Evolutionary conservation across 768 basidiomycete species (phyloP).

Genomic region (Mycena leptocephala): DNA sequence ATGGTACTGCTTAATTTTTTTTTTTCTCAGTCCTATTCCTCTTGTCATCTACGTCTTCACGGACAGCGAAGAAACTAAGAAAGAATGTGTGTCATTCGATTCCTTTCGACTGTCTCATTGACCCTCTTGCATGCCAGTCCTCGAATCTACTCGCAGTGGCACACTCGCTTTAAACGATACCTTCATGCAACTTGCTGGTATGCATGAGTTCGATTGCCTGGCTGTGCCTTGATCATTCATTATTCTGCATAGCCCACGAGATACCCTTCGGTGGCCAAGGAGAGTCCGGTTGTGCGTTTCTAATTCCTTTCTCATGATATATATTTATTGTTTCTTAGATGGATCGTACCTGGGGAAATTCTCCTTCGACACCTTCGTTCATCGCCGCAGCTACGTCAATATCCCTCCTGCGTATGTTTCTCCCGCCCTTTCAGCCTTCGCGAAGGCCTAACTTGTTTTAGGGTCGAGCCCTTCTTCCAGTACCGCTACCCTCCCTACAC

Average conservation of each 20-base stretch:
- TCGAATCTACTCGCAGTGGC: neutral
- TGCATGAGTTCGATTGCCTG: neutral
- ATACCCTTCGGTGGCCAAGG: constrained; percentile 15
- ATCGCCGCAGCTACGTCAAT: constrained; percentile 14
- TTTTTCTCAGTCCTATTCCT: neutral
- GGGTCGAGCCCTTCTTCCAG: constrained; percentile 5
- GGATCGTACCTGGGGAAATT: neutral
- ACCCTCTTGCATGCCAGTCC: neutral
- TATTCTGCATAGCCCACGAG: neutral
- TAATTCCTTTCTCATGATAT: neutral
- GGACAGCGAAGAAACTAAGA: constrained; percentile 5
- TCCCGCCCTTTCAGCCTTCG: neutral
- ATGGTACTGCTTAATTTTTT: too few relatives aligned
- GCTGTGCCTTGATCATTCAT: neutral
- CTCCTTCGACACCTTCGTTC: constrained; percentile 13
- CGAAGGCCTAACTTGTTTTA: neutral
- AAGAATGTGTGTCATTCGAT: neutral
- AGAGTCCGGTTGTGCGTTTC: neutral
- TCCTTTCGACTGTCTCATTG: too few relatives aligned
- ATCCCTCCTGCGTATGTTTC: neutral
- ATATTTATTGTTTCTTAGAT: neutral
- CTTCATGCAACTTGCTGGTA: constrained; percentile 8
- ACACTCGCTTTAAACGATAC: constrained; percentile 13
- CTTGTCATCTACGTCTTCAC: constrained; percentile 18
- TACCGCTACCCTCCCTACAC: constrained; percentile 7